These are phyloP conservation scores for Gelatoporia subvermispora DNA, from an alignment of 768 basidiomycete species.

Conservation along the genomic window DNA sequence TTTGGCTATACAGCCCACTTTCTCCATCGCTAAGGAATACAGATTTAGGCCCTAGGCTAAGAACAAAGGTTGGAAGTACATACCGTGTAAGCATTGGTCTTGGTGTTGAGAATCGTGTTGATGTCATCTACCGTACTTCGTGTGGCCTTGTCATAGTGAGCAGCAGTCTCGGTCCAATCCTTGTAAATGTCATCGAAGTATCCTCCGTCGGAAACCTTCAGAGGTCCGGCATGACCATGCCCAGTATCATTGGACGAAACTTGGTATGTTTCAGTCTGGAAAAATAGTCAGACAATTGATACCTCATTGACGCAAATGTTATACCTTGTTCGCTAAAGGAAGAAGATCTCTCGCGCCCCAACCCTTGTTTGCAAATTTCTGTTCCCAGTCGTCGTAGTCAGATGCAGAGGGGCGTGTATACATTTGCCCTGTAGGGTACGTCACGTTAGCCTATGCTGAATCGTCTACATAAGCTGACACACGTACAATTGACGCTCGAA, in stretches of 20 bases:
- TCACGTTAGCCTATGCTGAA: neutral
- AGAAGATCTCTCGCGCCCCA: constrained; percentile 59
- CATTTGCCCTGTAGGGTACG: constrained; percentile 30
- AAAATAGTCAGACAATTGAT: constrained; percentile 32
- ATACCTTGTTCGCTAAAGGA: constrained; percentile 55
- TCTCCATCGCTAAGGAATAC: constrained; percentile 41
- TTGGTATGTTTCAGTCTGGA: constrained; percentile 37
- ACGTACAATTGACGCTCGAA: constrained; percentile 53
- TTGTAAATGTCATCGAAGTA: constrained; percentile 15
- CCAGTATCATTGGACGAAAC: constrained; percentile 21
- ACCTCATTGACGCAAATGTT: constrained; percentile 49
- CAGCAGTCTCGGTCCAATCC: constrained; percentile 24
- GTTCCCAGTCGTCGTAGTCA: constrained; percentile 64
- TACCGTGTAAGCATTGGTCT: constrained; percentile 23
- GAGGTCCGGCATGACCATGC: constrained; percentile 45
- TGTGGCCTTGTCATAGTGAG: constrained; percentile 14
- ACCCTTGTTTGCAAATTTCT: constrained; percentile 45
- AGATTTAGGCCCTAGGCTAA: too few relatives aligned
- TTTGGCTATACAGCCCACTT: constrained; percentile 32
- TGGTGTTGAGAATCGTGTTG: constrained; percentile 16
- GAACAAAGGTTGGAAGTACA: neutral
- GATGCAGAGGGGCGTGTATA: constrained; percentile 59
- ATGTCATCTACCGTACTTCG: constrained; percentile 15
- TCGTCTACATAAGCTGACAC: neutral
- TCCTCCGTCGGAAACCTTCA: constrained; percentile 30